Base-by-base conservation (phyloP, 352 stramenopile species). In the Phytophthora pisi region DNA sequence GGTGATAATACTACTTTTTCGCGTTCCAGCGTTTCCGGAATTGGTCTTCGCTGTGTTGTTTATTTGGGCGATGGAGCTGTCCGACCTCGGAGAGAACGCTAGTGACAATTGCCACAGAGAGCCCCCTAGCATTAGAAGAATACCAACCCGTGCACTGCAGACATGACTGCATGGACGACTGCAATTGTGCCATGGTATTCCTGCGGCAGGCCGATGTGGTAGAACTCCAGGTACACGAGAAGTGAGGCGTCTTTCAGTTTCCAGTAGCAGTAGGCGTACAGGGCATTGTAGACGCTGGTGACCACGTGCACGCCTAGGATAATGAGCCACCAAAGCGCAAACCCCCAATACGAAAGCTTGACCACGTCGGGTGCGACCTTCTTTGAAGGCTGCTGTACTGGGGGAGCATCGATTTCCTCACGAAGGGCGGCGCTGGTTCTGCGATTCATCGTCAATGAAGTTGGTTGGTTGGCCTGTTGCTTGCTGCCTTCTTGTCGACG, bases 121-220 rank as follows among this genome's bases (percentile, higher is more conserved):
- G 0, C 57, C 31, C n/a, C 47, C n/a, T 0, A 57, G 0, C 55
- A 74, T 64, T 2, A 66, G 15, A 2, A 74, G 15, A n/a, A 71
- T 60, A 34, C 55, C 51, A n/a, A 51, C 4, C 26, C 52, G 51
- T 77, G 70, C 24, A 71, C 23, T 10, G 20, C 65, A 5, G 51
- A 68, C 46, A 77, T 31, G 18, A 68, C 7, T 5, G 55, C 59
- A 53, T 77, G 61, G 18, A 53, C 53, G 1, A 30, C 23, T 0
- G 61, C 66, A n/a, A 78, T 64, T 5, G 16, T 26, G 24, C 23
- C 16, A 15, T 68, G 59, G 43, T 69, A 57, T 15, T 28, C 46
- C 5, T 52, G 18, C 0, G 61, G 15, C 34, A 72, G 45, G n/a
- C 64, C 64, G 30, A 72, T 58, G 3, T 51, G 31, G 18, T 42